A percentile compares a stretch with the other conserved stretches of the same genome.
Conservation (phyloP, 768 basidiomycete species). For the Pleurotus salmoneostramineus region DNA sequence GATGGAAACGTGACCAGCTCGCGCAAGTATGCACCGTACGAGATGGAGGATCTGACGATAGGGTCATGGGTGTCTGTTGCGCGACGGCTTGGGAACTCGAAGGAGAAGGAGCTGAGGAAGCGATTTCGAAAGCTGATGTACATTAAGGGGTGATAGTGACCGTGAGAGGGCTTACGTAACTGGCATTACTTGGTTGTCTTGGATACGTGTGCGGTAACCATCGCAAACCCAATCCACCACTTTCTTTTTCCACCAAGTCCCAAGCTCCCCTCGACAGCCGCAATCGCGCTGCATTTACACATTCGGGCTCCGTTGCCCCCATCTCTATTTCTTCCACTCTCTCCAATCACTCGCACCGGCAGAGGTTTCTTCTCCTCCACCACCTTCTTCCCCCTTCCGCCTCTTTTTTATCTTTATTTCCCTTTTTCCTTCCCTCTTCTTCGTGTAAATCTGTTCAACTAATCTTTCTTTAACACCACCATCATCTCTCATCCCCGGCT, state of each 20-base stretch:
- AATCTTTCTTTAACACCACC: conserved; percentile 20
- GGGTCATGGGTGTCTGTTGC: conserved; percentile 68
- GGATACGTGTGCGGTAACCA: conserved; percentile 36
- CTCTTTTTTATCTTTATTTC: conserved; percentile 16
- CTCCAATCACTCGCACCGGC: conserved; percentile 4
- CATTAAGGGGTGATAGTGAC: conserved; percentile 33
- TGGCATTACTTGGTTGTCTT: conserved; percentile 32
- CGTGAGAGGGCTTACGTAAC: not conserved
- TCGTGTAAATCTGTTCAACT: conserved; percentile 15
- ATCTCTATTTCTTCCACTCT: conserved; percentile 8
- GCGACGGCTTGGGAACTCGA: conserved; percentile 50
- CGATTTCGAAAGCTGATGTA: conserved; percentile 76
- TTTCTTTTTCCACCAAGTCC: conserved; percentile 4
- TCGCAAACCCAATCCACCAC: not conserved
- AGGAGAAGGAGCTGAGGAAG: conserved; percentile 52
- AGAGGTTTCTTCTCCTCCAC: conserved; percentile 9
- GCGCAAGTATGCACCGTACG: conserved; percentile 61
- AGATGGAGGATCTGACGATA: conserved; percentile 75
- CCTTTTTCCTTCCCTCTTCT: conserved; percentile 21
- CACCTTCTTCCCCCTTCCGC: conserved; percentile 12
- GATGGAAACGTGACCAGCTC: conserved; percentile 33
- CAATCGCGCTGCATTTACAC: conserved; percentile 9
- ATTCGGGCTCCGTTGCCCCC: conserved; percentile 8
- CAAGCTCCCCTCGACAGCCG: conserved; percentile 6
- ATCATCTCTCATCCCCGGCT: conserved; percentile 41